Evolutionary conservation across 441 rosid species (phyloP), one percentile per base, ranked within the genome.

Genomic region (Erysimum cheiri): DNA sequence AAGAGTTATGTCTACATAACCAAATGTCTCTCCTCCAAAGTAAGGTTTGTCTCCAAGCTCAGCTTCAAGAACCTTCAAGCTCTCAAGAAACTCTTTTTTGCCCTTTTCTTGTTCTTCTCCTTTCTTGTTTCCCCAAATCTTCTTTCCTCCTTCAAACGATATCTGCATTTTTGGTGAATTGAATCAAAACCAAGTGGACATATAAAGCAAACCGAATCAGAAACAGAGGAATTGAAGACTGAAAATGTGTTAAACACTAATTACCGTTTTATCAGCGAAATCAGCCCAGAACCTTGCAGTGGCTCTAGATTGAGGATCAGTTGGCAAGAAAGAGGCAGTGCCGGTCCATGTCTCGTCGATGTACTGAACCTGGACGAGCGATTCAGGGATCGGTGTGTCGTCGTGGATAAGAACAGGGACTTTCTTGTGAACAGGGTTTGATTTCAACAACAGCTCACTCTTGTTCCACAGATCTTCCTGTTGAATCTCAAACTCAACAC

Each of bases 401-500:
- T 55, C n/a, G 22, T 81, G 80, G 73, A 81, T 72, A 8, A 81
- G 80, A 58, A 78, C 84, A 35, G 84, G 80, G 32, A 81, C 74
- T 73, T 81, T 73, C 75, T 73, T 76, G 57, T 81, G 79, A 72
- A 81, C 57, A n/a, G 79, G 82, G 55, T 78, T 78, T 60, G 67
- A 64, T 54, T 70, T 65, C 48, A 78, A 6, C 58, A 81, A 64
- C 44, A 78, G 68, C 31, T 50, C 74, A 68, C 80, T 81, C 67
- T 81, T 81, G 75, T 78, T 78, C 65, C 75, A 72, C 67, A 78
- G 39, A 64, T 82, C 81, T 56, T 79, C 81, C 28, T 82, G 59
- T 72, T n/a, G 75, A 47, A 19, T 22, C 76, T 79, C 77, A 12
- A 76, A 73, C 37, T 74, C 53, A 5, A 77, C 71, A 26, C 73